These are phyloP conservation scores for Priceomyces haplophilus DNA, from an alignment of 805 yeast genomes.

Conservation along the genomic window DNA sequence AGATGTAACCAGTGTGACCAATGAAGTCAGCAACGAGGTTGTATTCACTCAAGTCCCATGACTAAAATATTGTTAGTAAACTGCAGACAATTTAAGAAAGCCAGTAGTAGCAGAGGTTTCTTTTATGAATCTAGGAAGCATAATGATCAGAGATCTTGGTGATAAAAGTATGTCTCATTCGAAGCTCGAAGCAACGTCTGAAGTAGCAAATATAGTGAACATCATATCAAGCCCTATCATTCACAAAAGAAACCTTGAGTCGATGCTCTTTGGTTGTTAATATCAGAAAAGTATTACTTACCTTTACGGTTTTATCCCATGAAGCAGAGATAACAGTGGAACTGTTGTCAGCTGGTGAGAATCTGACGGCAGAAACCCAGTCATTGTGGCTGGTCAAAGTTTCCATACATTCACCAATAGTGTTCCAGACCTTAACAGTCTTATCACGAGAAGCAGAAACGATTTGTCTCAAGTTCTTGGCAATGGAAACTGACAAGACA, in stretches of 20 bases:
- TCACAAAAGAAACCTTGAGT: slow-evolving; percentile 6
- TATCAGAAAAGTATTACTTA: slow-evolving; percentile 50
- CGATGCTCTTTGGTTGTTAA: background rate
- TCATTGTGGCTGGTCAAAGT: slow-evolving; percentile 94
- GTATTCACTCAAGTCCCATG: slow-evolving; percentile 90
- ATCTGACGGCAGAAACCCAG: slow-evolving; percentile 98
- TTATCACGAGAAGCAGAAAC: slow-evolving; percentile 99
- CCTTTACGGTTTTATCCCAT: slow-evolving; percentile 98
- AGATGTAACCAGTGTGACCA: slow-evolving; percentile 99
- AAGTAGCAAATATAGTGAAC: slow-evolving; percentile 97
- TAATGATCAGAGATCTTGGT: slow-evolving; percentile 96
- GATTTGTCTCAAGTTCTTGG: slow-evolving; percentile 94
- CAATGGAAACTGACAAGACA: slow-evolving; percentile 94
- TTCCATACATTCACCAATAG: slow-evolving; percentile 94
- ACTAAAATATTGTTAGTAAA: slow-evolving; percentile 60
- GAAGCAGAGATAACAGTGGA: slow-evolving; percentile 93
- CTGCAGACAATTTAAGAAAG: background rate
- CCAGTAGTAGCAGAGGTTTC: too few relatives aligned
- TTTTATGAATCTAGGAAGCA: slow-evolving; percentile 1
- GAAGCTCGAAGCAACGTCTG: slow-evolving; percentile 70
- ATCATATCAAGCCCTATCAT: slow-evolving; percentile 53
- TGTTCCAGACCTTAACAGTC: slow-evolving; percentile 99
- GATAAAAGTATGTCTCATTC: slow-evolving; percentile 94
- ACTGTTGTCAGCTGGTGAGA: slow-evolving; percentile 79
- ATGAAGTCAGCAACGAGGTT: slow-evolving; percentile 90